phyloP scores from a whole-genome alignment of 495 filamentous ascomycete genomes.

The Tuber brumale region DNA sequence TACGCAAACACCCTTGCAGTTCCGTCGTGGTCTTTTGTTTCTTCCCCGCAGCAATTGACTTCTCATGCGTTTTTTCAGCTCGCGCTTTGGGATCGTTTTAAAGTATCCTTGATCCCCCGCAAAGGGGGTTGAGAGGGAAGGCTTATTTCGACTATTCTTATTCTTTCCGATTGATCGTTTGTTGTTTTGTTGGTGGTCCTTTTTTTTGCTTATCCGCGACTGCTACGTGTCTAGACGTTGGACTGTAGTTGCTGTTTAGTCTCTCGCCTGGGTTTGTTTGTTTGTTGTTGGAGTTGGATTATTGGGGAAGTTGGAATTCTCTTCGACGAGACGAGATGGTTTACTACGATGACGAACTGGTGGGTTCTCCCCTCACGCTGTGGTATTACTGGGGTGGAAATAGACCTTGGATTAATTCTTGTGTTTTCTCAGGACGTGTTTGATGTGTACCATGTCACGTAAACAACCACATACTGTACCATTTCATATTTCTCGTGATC shows the following conservation, averaged over 20 bases:
- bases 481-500: background rate
- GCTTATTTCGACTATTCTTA: background rate
- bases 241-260: background rate
- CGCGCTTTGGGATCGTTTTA: background rate
- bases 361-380: background rate
- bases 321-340: background rate
- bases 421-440: conserved; percentile 2
- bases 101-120: background rate
- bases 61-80: background rate
- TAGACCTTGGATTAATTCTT: background rate
- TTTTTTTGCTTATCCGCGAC: background rate
- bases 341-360: conserved; percentile 3
- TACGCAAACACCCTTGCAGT: background rate
- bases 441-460: conserved; percentile 6
- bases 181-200: background rate
- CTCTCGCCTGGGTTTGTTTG: background rate
- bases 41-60: background rate
- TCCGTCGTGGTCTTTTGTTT: background rate
- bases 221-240: background rate
- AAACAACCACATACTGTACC: background rate
- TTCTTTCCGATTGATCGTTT: background rate
- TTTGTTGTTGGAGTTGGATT: background rate
- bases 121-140: background rate
- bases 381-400: background rate
- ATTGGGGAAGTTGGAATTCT: background rate